Evolutionary conservation across 345 rosid species (phyloP).

Genomic region (Populus alba): DNA sequence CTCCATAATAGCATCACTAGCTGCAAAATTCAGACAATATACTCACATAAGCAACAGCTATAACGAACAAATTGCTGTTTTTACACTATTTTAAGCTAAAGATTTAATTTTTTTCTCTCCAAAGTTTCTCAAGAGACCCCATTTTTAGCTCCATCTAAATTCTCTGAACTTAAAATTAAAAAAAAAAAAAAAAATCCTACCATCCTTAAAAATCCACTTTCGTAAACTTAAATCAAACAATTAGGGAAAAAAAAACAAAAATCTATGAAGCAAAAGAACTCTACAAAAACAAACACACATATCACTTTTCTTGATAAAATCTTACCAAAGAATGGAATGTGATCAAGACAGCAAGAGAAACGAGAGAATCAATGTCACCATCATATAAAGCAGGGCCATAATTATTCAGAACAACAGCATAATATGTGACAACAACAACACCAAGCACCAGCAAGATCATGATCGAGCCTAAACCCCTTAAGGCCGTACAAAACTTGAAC

Average conservation of each 20-base stretch:
- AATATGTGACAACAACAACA: slow-evolving; percentile 86
- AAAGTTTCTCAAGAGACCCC: not conserved
- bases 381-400: slow-evolving; percentile 70
- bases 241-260: not conserved
- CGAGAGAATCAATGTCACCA: slow-evolving; percentile 63
- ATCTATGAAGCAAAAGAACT: not conserved
- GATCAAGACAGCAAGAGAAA: slow-evolving; percentile 56
- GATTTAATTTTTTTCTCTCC: not conserved
- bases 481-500: slow-evolving; percentile 89
- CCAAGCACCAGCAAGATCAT: slow-evolving; percentile 95
- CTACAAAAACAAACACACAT: not conserved
- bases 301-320: not conserved
- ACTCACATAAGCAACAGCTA: not conserved
- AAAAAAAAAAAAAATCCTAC: not conserved
- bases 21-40: slow-evolving; percentile 44
- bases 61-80: not conserved
- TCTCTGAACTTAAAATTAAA: not conserved
- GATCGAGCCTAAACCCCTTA: slow-evolving; percentile 94
- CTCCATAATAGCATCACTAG: slow-evolving; percentile 92
- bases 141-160: not conserved
- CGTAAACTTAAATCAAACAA: not conserved
- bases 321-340: slow-evolving; percentile 81
- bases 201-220: not conserved
- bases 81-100: not conserved
- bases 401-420: slow-evolving; percentile 82